phyloP scores from a whole-genome alignment of 169 alveolate species.

The Ichthyophthirius multifiliis region DNA sequence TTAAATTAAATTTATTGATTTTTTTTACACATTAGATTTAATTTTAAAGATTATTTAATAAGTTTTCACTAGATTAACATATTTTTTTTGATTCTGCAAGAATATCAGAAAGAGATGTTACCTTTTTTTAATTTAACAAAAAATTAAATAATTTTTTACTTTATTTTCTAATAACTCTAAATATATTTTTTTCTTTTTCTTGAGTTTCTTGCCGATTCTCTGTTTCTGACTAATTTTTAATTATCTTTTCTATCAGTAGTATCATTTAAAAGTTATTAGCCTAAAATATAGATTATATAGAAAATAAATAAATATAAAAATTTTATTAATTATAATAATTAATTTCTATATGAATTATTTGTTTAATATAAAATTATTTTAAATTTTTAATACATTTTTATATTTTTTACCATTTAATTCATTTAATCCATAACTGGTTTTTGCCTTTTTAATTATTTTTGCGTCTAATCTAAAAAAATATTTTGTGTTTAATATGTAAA shows the following conservation, averaged over 20 bases:
- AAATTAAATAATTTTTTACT: neutral
- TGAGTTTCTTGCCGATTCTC: constrained; percentile 47
- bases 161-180: constrained; percentile 38
- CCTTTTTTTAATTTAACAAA: neutral
- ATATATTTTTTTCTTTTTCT: constrained; percentile 45
- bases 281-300: too few relatives aligned
- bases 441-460: neutral
- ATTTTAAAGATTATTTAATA: constrained; percentile 13
- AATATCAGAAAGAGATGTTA: constrained; percentile 16
- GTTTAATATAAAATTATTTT: neutral
- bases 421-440: constrained; percentile 7
- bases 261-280: neutral
- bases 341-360: too few relatives aligned
- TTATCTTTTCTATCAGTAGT: constrained; percentile 2
- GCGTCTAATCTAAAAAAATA: neutral
- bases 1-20: too few relatives aligned
- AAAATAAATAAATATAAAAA: too few relatives aligned
- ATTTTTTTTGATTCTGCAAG: constrained; percentile 22
- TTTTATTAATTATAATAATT: too few relatives aligned
- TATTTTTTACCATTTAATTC: neutral
- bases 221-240: constrained; percentile 35
- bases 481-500: too few relatives aligned
- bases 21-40: constrained; percentile 15
- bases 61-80: constrained; percentile 18
- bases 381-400: neutral